phyloP scores from a whole-genome alignment of 2,329 filamentous ascomycete genomes.

The Chaetomiaceae sp. region DNA sequence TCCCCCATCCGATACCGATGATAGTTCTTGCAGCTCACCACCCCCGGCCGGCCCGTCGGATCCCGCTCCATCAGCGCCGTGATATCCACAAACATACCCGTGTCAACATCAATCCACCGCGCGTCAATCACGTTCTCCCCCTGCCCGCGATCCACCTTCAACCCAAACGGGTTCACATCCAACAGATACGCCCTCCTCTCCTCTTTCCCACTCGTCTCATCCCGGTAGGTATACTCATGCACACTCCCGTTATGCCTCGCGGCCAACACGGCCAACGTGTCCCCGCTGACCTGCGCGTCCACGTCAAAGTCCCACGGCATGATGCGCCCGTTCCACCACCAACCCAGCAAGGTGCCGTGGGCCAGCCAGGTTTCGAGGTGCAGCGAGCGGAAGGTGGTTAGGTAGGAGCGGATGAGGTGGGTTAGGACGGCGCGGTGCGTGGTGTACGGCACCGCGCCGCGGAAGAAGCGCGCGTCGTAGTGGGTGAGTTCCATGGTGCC shows the following conservation, averaged over 20 bases:
- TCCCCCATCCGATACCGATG: slow-evolving; percentile 68
- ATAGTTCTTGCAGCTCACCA: slow-evolving; percentile 76
- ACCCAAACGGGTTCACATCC: slow-evolving; percentile 70
- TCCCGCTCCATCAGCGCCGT: slow-evolving; percentile 70
- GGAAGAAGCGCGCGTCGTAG: slow-evolving; percentile 45
- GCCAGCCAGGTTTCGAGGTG: slow-evolving; percentile 80
- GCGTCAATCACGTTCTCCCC: slow-evolving; percentile 79
- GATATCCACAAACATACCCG: slow-evolving; percentile 79
- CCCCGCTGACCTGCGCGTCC: slow-evolving; percentile 70
- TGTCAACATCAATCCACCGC: slow-evolving; percentile 72
- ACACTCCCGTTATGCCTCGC: slow-evolving; percentile 64
- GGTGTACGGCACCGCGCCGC: no score
- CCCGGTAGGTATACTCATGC: slow-evolving; percentile 51
- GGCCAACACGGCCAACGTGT: slow-evolving; percentile 62
- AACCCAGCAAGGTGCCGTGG: slow-evolving; percentile 77
- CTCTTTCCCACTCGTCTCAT: slow-evolving; percentile 29
- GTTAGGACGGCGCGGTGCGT: slow-evolving; percentile 58
- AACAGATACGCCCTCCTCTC: slow-evolving; percentile 55
- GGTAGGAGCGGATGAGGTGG: slow-evolving; percentile 70
- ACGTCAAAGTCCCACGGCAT: slow-evolving; percentile 84
- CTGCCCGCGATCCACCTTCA: slow-evolving; percentile 56
- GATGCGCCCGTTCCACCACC: slow-evolving; percentile 81
- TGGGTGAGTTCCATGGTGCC: slow-evolving; percentile 58
- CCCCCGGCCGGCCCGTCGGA: slow-evolving; percentile 52
- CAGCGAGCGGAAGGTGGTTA: slow-evolving; percentile 59